Conservation (phyloP, 805 yeast genomes). For the Sungouiozyma intestinalis region DNA sequence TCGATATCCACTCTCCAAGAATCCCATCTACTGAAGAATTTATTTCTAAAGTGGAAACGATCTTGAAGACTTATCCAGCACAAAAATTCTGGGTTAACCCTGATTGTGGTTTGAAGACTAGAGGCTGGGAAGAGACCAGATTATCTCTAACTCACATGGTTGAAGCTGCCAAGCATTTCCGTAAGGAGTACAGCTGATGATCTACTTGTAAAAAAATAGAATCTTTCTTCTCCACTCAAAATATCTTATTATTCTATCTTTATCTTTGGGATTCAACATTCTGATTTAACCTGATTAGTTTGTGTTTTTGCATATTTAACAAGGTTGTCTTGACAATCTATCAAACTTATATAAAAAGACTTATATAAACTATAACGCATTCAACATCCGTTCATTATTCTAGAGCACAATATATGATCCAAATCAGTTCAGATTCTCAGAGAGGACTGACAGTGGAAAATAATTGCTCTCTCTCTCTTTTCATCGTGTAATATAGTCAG, state of each 20-base stretch:
- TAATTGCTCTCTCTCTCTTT: too few species aligned
- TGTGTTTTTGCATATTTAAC: slow-evolving; percentile 8
- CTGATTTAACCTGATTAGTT: slow-evolving; percentile 4
- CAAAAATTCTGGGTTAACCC: slow-evolving; percentile 99
- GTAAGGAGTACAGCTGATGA: slow-evolving; percentile 38
- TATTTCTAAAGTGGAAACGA: slow-evolving; percentile 84
- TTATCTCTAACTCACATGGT: slow-evolving; percentile 97
- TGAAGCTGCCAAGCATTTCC: slow-evolving; percentile 95
- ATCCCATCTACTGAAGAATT: slow-evolving; percentile 97
- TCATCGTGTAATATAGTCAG: not conserved
- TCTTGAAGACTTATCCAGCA: slow-evolving; percentile 94
- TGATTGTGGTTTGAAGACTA: slow-evolving; percentile 99
- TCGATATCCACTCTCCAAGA: slow-evolving; percentile 99
- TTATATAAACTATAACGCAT: slow-evolving; percentile 19
- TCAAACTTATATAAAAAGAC: slow-evolving; percentile 9
- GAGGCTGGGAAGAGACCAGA: slow-evolving; percentile 98
- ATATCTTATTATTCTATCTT: slow-evolving; percentile 5
- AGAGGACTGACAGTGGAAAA: too few species aligned
- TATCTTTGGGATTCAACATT: slow-evolving; percentile 22
- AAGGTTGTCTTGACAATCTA: slow-evolving; percentile 5
- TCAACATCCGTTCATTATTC: slow-evolving; percentile 25
- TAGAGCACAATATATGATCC: not conserved
- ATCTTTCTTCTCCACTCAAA: too few species aligned
- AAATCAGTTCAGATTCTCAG: too few species aligned
- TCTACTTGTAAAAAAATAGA: not conserved